Percentiles rank a stretch among this genome's conserved stretches.
phyloP scores from a whole-genome alignment of 2,329 filamentous ascomycete genomes.

The Trichoderma hamatum region DNA sequence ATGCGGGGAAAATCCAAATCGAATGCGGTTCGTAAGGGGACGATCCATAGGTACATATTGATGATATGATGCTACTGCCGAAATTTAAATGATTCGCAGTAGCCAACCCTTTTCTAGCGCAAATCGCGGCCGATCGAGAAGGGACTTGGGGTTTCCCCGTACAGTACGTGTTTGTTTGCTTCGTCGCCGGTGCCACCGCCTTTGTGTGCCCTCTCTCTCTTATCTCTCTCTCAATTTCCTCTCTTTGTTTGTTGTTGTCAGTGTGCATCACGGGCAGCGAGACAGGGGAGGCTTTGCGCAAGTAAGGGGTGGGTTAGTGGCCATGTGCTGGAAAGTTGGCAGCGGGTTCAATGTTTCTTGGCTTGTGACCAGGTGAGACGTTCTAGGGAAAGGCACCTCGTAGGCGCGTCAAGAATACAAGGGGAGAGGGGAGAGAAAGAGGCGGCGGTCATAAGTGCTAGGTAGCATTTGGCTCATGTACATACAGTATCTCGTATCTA shows the following conservation, averaged over 20 bases:
- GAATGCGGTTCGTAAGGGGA: background rate
- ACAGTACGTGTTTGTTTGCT: background rate
- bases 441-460: background rate
- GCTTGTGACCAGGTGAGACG: background rate
- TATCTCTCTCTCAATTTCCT: background rate
- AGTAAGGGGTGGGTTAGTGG: background rate
- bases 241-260: background rate
- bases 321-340: background rate
- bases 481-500: background rate
- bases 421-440: background rate
- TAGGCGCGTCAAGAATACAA: background rate
- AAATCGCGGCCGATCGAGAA: background rate
- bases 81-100: background rate
- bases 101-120: background rate
- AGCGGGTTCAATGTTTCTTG: background rate
- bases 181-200: background rate
- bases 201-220: background rate
- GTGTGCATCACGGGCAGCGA: background rate
- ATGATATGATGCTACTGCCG: background rate
- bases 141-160: background rate
- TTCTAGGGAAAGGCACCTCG: background rate
- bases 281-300: background rate
- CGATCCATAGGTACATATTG: background rate
- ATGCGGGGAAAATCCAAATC: background rate
- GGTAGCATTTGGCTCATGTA: background rate